These are phyloP conservation scores for Ambrosia hybrid DNA, from an alignment of 140 eudicot species.

Conservation along the genomic window DNA sequence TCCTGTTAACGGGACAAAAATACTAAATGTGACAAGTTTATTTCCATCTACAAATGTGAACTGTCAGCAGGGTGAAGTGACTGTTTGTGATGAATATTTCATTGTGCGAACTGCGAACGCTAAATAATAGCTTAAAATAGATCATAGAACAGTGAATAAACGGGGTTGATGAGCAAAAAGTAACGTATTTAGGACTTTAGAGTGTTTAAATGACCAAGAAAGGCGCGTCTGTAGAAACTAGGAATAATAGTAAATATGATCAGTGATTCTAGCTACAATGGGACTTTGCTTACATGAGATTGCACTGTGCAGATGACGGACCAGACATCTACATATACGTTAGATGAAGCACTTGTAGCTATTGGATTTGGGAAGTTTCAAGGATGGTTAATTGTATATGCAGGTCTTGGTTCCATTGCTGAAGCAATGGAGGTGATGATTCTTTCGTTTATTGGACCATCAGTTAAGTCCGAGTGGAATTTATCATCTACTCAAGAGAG, in stretches of 20 bases:
- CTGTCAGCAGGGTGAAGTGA: neutral
- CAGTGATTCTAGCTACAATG: neutral
- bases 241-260: neutral
- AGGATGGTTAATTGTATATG: constrained; percentile 46
- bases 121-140: neutral
- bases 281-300: constrained; percentile 12
- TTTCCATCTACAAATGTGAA: constrained; percentile 12
- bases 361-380: constrained; percentile 64
- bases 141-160: neutral
- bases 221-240: neutral
- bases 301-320: constrained; percentile 47
- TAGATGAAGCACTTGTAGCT: constrained; percentile 55
- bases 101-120: constrained; percentile 12
- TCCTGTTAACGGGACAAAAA: too few relatives aligned
- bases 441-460: constrained; percentile 62
- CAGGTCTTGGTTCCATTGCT: constrained; percentile 55
- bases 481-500: constrained; percentile 53
- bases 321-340: constrained; percentile 33
- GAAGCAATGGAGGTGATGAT: constrained; percentile 76
- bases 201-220: neutral
- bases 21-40: too few relatives aligned
- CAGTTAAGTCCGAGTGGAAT: constrained; percentile 52
- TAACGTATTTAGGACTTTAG: neutral
- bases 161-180: neutral
- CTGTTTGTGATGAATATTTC: neutral